These are phyloP conservation scores for Caloboletus firmus DNA, from an alignment of 1,284 basidiomycete species.

Conservation along the genomic window DNA sequence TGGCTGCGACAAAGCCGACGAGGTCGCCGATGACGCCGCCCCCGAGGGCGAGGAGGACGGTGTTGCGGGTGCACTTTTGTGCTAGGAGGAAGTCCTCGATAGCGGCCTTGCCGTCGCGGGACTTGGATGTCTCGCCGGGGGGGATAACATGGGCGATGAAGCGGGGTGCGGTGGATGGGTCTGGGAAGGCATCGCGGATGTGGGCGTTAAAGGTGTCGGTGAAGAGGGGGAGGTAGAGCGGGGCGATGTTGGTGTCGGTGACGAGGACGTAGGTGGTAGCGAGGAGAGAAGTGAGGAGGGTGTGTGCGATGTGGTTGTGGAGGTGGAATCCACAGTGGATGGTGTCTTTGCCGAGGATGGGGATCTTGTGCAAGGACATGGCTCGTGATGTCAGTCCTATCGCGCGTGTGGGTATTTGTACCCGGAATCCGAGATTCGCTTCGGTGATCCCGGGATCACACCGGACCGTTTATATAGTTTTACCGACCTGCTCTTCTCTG, in stretches of 20 bases:
- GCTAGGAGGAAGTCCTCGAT: conserved; percentile 94
- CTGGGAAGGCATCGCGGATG: conserved; percentile 34
- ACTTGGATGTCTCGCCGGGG: conserved; percentile 93
- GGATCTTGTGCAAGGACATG: conserved; percentile 51
- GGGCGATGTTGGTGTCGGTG: conserved; percentile 89
- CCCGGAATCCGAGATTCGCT: background rate
- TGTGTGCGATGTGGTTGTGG: conserved; percentile 80
- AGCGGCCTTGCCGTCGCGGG: conserved; percentile 86
- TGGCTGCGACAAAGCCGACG: conserved; percentile 94
- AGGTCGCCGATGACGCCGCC: conserved; percentile 98
- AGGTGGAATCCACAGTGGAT: conserved; percentile 95
- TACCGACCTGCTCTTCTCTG: background rate
- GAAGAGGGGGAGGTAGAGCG: conserved; percentile 72
- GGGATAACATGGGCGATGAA: conserved; percentile 81
- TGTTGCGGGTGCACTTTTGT: conserved; percentile 90
- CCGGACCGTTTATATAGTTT: background rate
- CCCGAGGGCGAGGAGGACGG: conserved; percentile 90
- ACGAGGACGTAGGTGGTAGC: conserved; percentile 92
- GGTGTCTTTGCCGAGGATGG: conserved; percentile 83
- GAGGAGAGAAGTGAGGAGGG: conserved; percentile 71
- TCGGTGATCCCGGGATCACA: background rate
- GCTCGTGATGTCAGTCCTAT: background rate
- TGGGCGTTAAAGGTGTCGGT: conserved; percentile 63
- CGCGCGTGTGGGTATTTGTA: conserved; percentile 12
- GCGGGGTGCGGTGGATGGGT: conserved; percentile 47